These are phyloP conservation scores for Crithidia expoeki DNA, from an alignment of 208 protist species.

Conservation along the genomic window DNA sequence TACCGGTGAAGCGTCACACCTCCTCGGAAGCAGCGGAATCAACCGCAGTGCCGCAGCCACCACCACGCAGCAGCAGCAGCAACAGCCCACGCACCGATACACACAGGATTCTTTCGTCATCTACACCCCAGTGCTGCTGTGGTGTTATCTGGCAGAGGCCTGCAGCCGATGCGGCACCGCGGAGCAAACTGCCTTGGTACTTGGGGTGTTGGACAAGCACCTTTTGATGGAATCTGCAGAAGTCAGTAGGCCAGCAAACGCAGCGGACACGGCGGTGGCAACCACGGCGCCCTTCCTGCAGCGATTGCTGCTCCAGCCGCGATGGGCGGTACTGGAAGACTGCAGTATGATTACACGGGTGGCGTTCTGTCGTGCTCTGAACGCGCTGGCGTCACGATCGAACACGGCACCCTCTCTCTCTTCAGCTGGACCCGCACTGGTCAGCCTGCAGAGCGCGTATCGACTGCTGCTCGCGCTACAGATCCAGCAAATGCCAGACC, in stretches of 20 bases:
- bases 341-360: constrained; percentile 27
- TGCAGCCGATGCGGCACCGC: constrained; percentile 24
- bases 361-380: constrained; percentile 30
- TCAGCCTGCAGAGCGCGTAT: constrained; percentile 49
- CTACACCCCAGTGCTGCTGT: constrained; percentile 55
- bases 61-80: constrained; percentile 3
- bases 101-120: constrained; percentile 1
- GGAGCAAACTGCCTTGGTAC: constrained; percentile 20
- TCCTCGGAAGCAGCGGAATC: constrained; percentile 6
- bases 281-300: constrained; percentile 41
- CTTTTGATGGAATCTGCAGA: constrained; percentile 13
- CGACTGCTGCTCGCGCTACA: constrained; percentile 55
- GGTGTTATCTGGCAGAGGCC: constrained; percentile 44
- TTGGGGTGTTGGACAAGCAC: constrained; percentile 25
- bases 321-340: constrained; percentile 22
- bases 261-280: not conserved
- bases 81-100: not conserved
- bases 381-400: constrained; percentile 9
- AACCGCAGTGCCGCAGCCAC: not conserved
- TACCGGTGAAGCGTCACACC: not conserved
- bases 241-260: not conserved
- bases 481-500: constrained; percentile 28
- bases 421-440: constrained; percentile 9
- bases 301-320: constrained; percentile 26
- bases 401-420: not conserved